Evolutionary conservation across 2,329 filamentous ascomycete genomes (phyloP).

Genomic region (Ophiosphaerella narmari): DNA sequence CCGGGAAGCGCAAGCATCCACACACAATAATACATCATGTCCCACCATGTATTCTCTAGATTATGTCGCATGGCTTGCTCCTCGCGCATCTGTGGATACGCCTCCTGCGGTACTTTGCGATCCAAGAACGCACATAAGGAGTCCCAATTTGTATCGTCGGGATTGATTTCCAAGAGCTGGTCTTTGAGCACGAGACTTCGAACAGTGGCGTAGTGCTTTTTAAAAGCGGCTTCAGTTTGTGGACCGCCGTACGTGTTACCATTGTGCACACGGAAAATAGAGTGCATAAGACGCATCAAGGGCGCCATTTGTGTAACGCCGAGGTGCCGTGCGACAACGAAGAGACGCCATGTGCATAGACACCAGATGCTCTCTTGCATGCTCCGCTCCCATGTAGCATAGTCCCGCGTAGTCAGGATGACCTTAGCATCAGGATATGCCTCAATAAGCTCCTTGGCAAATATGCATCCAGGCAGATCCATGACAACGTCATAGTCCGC

Average conservation of each 20-base stretch:
- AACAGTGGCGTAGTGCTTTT: conserved; percentile 31
- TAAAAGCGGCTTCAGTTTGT: conserved; percentile 24
- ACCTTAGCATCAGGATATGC: conserved; percentile 43
- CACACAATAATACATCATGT: conserved; percentile 25
- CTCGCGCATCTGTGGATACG: conserved; percentile 29
- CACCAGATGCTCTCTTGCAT: conserved; percentile 34
- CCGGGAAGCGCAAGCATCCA: conserved; percentile 22
- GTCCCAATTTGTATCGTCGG: conserved; percentile 28
- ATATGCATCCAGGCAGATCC: conserved; percentile 36
- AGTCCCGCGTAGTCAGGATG: conserved; percentile 36
- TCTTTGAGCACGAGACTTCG: conserved; percentile 24
- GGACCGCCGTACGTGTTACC: conserved; percentile 28
- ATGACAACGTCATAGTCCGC: conserved; percentile 48
- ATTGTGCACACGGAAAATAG: conserved; percentile 28
- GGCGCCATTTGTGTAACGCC: conserved; percentile 30
- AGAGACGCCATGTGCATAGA: conserved; percentile 29
- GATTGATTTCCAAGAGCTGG: conserved; percentile 33
- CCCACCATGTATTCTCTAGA: conserved; percentile 26
- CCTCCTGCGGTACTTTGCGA: conserved; percentile 18
- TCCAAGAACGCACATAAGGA: conserved; percentile 36
- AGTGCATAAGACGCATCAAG: conserved; percentile 26
- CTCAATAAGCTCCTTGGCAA: conserved; percentile 32
- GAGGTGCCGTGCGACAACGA: conserved; percentile 21
- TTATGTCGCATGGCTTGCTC: conserved; percentile 22
- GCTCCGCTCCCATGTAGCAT: conserved; percentile 32